These are phyloP conservation scores for Agroathelia rolfsii DNA, from an alignment of 1,284 basidiomycete genomes.

Conservation along the genomic window DNA sequence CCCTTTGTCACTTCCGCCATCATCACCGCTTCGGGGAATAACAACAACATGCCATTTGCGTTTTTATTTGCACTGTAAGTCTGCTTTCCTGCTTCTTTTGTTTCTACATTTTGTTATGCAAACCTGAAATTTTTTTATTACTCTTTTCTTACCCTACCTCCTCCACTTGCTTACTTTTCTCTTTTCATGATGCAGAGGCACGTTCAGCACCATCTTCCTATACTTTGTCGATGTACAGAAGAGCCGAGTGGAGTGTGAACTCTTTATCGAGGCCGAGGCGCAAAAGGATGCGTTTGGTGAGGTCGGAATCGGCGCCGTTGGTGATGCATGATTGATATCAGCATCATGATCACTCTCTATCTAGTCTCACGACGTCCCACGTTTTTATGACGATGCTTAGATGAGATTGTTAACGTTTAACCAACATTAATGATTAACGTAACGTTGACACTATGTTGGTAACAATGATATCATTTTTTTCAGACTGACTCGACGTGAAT, in stretches of 20 bases:
- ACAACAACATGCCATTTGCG: constrained; percentile 75
- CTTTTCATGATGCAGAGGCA: constrained; percentile 42
- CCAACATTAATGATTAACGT: too few relatives aligned
- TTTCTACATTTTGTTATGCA: neutral
- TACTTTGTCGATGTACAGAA: constrained; percentile 64
- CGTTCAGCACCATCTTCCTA: constrained; percentile 53
- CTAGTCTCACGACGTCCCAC: too few relatives aligned
- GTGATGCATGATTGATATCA: too few relatives aligned
- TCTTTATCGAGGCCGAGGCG: constrained; percentile 51
- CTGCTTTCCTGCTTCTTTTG: neutral
- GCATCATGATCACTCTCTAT: too few relatives aligned
- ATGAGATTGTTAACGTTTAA: too few relatives aligned
- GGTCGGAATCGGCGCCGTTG: too few relatives aligned
- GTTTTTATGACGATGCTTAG: too few relatives aligned
- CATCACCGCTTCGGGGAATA: constrained; percentile 58
- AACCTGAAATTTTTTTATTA: constrained; percentile 1
- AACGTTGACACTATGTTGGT: too few relatives aligned
- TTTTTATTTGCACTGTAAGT: constrained; percentile 67
- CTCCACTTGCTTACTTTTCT: constrained; percentile 6
- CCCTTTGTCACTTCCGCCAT: constrained; percentile 71
- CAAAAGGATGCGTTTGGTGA: constrained; percentile 38
- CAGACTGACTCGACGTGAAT: too few relatives aligned
- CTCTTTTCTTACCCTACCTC: constrained; percentile 1
- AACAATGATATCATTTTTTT: too few relatives aligned
- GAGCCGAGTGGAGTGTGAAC: constrained; percentile 55